Evolutionary conservation across 148 eudicot species (phyloP).

Genomic region (Suaeda aralocaspica): DNA sequence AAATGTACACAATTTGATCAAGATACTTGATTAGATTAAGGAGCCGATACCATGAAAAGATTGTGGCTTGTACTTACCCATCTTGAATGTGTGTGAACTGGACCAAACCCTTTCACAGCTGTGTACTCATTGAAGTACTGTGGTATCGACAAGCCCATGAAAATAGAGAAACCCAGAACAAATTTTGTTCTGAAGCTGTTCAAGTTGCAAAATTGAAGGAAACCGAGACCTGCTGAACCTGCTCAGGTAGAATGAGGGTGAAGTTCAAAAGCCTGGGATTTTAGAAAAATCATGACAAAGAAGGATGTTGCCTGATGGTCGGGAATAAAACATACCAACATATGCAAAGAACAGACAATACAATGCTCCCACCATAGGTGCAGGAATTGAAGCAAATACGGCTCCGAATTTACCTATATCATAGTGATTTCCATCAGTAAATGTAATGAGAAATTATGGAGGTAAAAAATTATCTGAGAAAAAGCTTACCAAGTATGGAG

Average conservation of each 20-base stretch:
- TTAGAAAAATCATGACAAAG: neutral
- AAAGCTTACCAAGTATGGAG: conserved; percentile 62
- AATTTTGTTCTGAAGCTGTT: conserved; percentile 83
- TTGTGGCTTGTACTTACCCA: conserved; percentile 51
- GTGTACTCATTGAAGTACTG: conserved; percentile 82
- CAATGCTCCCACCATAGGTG: conserved; percentile 80
- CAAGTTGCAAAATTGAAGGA: conserved; percentile 86
- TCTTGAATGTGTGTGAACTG: conserved; percentile 79
- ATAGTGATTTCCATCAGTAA: neutral
- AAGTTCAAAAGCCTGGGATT: neutral
- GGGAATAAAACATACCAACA: conserved; percentile 51
- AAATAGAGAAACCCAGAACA: conserved; percentile 73
- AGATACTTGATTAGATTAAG: neutral
- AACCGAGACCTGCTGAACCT: conserved; percentile 82
- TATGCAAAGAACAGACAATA: conserved; percentile 92
- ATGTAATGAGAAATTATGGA: too few species aligned
- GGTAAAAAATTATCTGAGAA: neutral
- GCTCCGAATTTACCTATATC: conserved; percentile 81
- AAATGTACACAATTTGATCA: neutral
- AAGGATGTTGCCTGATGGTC: neutral
- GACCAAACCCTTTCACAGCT: conserved; percentile 50
- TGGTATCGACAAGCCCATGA: conserved; percentile 82
- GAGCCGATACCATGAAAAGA: neutral
- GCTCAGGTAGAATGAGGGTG: conserved; percentile 9
- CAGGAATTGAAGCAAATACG: conserved; percentile 82